Conservation (phyloP, 106 monocot genomes). For the Vanilla planifolia region DNA sequence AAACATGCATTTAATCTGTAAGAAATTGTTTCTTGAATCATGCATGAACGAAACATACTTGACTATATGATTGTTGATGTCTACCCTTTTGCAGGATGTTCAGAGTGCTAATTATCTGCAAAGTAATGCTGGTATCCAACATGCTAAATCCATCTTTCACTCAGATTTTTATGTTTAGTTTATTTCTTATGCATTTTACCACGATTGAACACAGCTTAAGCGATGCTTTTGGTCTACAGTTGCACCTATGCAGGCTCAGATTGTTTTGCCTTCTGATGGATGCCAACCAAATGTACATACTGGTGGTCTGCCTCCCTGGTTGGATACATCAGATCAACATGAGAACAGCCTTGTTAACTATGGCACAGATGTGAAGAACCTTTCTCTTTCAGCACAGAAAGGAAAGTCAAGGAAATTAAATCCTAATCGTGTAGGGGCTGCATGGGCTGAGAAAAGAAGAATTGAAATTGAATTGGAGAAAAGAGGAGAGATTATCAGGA, state of each 20-base stretch:
- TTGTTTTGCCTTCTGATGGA: conserved; percentile 23
- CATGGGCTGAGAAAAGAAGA: conserved; percentile 92
- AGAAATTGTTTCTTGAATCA: background rate
- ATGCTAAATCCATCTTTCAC: background rate
- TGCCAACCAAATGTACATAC: conserved; percentile 38
- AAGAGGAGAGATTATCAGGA: conserved; percentile 41
- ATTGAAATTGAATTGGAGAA: conserved; percentile 81
- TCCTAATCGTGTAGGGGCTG: conserved; percentile 93
- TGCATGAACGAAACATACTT: background rate
- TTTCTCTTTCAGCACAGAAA: conserved; percentile 10
- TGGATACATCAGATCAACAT: conserved; percentile 39
- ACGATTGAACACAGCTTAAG: background rate
- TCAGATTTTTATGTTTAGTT: background rate
- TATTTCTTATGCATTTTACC: background rate
- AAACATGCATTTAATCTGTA: no score
- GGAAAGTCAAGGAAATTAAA: conserved; percentile 60
- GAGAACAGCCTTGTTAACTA: conserved; percentile 17
- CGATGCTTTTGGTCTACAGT: conserved; percentile 2
- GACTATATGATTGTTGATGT: background rate
- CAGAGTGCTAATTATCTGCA: conserved; percentile 15
- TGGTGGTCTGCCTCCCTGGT: conserved; percentile 57
- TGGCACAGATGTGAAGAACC: background rate
- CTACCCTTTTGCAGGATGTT: conserved; percentile 28
- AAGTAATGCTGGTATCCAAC: conserved; percentile 33
- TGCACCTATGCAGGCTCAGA: conserved; percentile 18